Conservation (phyloP, 2,329 filamentous ascomycete genomes). For the Colletotrichum sp. region DNA sequence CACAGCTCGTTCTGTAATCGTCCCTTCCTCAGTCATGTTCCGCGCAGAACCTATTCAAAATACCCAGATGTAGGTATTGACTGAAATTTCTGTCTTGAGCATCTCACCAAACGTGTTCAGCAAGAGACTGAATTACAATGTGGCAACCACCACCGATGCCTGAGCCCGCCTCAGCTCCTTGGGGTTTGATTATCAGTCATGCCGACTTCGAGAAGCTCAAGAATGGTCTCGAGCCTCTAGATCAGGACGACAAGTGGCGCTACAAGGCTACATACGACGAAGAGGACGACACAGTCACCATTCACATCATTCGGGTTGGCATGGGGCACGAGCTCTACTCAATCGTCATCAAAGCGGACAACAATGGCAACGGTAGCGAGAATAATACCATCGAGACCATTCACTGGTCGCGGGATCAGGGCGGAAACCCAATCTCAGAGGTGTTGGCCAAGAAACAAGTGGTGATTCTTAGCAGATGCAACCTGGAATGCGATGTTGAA, state of each 20-base stretch:
- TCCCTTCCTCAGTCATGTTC: too few relatives aligned
- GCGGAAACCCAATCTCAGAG: neutral
- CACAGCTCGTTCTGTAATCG: too few relatives aligned
- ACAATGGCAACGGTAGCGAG: neutral
- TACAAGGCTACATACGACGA: neutral
- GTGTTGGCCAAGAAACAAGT: neutral
- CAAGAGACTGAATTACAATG: neutral
- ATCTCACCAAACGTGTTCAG: too few relatives aligned
- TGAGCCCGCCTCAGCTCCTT: neutral
- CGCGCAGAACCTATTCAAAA: neutral
- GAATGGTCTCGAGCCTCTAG: neutral
- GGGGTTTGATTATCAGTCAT: neutral
- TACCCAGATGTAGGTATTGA: too few relatives aligned
- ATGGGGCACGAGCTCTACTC: neutral
- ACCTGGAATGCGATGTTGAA: neutral
- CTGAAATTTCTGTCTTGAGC: too few relatives aligned
- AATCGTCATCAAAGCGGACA: neutral
- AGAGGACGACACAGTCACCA: neutral
- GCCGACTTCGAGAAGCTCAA: neutral
- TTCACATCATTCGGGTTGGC: neutral
- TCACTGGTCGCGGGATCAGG: neutral
- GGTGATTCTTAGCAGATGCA: neutral
- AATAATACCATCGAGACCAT: neutral
- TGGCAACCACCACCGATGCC: neutral
- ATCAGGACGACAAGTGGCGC: neutral